Evolutionary conservation across 1,139 yeast genomes (phyloP).

Genomic region (Kluyveromyces sp.): DNA sequence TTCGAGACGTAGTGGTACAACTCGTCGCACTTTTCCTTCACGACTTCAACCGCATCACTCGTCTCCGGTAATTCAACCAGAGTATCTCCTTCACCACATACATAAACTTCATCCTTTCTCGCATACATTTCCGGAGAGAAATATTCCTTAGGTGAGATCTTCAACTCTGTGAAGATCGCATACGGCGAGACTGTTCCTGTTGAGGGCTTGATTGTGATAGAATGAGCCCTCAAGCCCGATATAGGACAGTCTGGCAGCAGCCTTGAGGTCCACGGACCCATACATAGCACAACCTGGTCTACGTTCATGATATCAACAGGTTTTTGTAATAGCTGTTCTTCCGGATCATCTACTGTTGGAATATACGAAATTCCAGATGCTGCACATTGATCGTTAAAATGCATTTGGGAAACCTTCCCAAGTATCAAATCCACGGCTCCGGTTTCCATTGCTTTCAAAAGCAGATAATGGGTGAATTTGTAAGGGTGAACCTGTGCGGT

Average conservation of each 20-base stretch:
- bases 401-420: slow-evolving; percentile 72
- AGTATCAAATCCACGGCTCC: slow-evolving; percentile 80
- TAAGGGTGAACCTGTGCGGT: slow-evolving; percentile 98
- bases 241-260: slow-evolving; percentile 88
- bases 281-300: slow-evolving; percentile 73
- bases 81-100: slow-evolving; percentile 96
- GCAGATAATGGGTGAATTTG: slow-evolving; percentile 74
- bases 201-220: slow-evolving; percentile 83
- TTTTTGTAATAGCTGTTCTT: slow-evolving; percentile 11
- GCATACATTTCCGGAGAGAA: slow-evolving; percentile 93
- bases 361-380: slow-evolving; percentile 61
- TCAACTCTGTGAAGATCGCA: slow-evolving; percentile 89
- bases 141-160: slow-evolving; percentile 55
- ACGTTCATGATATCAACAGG: slow-evolving; percentile 44
- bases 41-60: slow-evolving; percentile 88
- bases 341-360: slow-evolving; percentile 39
- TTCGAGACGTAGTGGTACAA: slow-evolving; percentile 76
- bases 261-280: slow-evolving; percentile 96
- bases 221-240: slow-evolving; percentile 87
- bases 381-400: slow-evolving; percentile 50
- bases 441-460: slow-evolving; percentile 72
- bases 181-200: slow-evolving; percentile 74
- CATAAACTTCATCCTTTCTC: slow-evolving; percentile 89
- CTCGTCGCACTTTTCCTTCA: slow-evolving; percentile 81
- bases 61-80: slow-evolving; percentile 88